Base-by-base conservation (phyloP, 495 filamentous ascomycete species). In the Aspergillus olivimuriae region DNA sequence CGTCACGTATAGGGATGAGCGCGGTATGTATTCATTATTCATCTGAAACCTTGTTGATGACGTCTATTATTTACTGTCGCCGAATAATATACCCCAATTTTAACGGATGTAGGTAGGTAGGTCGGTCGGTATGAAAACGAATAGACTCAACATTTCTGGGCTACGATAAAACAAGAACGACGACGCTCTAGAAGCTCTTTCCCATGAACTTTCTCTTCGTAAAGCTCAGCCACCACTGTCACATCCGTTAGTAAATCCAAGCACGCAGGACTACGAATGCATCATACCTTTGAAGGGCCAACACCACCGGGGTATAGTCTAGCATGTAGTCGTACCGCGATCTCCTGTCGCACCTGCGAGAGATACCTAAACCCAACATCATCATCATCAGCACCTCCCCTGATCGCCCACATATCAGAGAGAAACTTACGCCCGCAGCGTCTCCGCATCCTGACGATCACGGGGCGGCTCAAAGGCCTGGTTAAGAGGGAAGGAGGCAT, bases 201-300 rank as follows among this genome's bases (percentile, higher is more conserved):
- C 90, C 90, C 94, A 98, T 97, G 65, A 98, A 98, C 76, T 94
- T 94, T 63, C 92, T 81, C 79, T 97, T 98, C 36, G 86, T 84
- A 63, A 95, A 98, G 72, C 91, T 96, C 52, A 98, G 71, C 92
- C 92, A 98, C 85, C 90, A 97, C 80, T 85, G 46, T 15, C 23
- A 6, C 4, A 8, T 39, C 47, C 9, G 55, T 52, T 41, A 44
- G 41, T 22, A 19, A 7, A 1, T 3, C 12, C 22, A 2, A 2
- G 37, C 18, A 3, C 10, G 2, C 5, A 23, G 16, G n/a, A 41
- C 4, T 40, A 21, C 36, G 23, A 38, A 35, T 31, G 19, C 20
- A 46, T 67, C 51, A n/a, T 60, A 83, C 81, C 76, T 98, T 98
- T 55, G 87, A 94, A 55, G 92, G 91, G 65, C 76, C 80, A 41